Evolutionary conservation across 139 green algal species (phyloP), one percentile per base, ranked within the genome.

Genomic region (Tetradesmus lagerheimii): DNA sequence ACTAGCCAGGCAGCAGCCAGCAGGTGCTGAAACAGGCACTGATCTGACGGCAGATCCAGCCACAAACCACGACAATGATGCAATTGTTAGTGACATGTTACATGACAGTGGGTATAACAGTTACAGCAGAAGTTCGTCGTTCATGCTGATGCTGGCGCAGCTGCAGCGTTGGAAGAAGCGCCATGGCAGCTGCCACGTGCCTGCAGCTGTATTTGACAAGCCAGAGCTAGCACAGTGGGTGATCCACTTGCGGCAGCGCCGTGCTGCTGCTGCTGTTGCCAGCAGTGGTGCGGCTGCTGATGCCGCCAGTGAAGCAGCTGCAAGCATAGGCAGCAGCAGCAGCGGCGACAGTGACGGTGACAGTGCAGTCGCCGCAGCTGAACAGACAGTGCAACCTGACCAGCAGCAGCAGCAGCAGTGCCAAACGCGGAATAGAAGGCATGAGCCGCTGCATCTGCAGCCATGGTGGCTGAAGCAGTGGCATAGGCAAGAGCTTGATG

Each of bases 81-180:
- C n/a, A 4, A 71, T 20, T 31, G 57, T 18, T 71, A 31, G 57
- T 31, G 25, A 31, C 23, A 31, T 71, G 57, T 31, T 31, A 71
- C 5, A 71, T 71, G 31, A 71, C 57, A 71, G 57, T 8, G 57
- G 16, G 15, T 16, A 23, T 34, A 31, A 34, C 57, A 71, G 20
- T n/a, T n/a, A 71, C 25, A n/a, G 23, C 20, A 20, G 23, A 6
- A 71, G 25, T n/a, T 20, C 25, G 23, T 29, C 25, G 25, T 88
- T 88, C 39, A 88, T 88, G 64, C n/a, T 37, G 57, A 88, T 80
- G 64, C 31, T 88, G 35, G 83, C 64, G 18, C 57, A 88, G 62
- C 38, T 88, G 37, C 83, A 88, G 37, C 67, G 37, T 31, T 88
- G 83, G 83, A 80, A 45, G 38, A 88, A 88, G 41, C 29, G 31